Evolutionary conservation across 2,329 filamentous ascomycete species (phyloP), one percentile per base, ranked within the genome.

Genomic region (Aureobasidium sp.): DNA sequence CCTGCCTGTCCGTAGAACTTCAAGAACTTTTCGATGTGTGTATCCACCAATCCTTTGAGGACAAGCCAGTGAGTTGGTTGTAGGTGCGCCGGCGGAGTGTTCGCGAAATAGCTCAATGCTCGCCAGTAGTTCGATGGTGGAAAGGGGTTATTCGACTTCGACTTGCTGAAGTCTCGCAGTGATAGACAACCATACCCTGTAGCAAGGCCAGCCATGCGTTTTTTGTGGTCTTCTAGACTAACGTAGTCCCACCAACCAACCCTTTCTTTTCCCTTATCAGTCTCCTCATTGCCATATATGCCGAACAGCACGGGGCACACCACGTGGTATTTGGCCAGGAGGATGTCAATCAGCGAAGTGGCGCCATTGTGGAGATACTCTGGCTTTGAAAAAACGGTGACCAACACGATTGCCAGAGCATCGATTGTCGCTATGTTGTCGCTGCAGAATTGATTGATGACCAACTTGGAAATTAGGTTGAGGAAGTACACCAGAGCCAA

Each of bases 281-380:
- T 95, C 64, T 81, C 85, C 71, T 96, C 90, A 64, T 79, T 85
- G 29, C 90, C 92, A 47, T 84, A 82, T 66, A 92, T 84, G 21
- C 93, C 93, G 71, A 95, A 97, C 0, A 99, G 78, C 1, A 91
- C 86, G 0, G 94, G 93, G 68, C 91, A 96, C 3, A 84, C 80
- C 16, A 89, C 80, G 63, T 91, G 85, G 69, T 90, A 89, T 73
- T 97, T 97, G 60, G 92, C 87, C 69, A 96, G 87, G 34, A 97
- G 79, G 63, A 97, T 89, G 70, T 95, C 90, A 58, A 91, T 86
- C 62, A 96, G 79, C 6, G 61, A 62, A 51, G 82, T 75, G 9
- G 85, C 87, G 55, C 86, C 82, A 80, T 85, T 89, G 59, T 82
- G 78, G 14, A 66, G 65, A 60, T 69, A 71, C 16, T 84, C 80